Evolutionary conservation across 1,284 basidiomycete genomes (phyloP).

Genomic region (Heliocybe sulcata): DNA sequence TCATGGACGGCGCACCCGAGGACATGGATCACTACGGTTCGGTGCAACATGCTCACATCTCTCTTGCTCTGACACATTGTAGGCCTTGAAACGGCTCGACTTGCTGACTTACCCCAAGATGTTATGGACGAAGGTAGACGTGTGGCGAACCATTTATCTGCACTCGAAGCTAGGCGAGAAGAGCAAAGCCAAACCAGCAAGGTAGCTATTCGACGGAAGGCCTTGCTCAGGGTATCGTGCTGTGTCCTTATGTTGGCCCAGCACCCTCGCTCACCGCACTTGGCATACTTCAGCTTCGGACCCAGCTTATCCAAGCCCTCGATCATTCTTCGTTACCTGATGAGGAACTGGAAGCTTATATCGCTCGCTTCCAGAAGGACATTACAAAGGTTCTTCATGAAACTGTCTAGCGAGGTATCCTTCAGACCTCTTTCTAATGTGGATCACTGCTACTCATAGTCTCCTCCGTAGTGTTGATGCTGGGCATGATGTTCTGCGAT

Average conservation of each 20-base stretch:
- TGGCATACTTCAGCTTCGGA: conserved; percentile 42
- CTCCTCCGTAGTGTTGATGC: too few relatives aligned
- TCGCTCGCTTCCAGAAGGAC: conserved; percentile 62
- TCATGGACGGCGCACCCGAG: conserved; percentile 58
- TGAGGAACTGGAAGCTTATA: conserved; percentile 53
- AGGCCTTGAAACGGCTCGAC: conserved; percentile 80
- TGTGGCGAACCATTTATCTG: conserved; percentile 54
- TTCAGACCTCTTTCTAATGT: too few relatives aligned
- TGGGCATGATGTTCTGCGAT: too few relatives aligned
- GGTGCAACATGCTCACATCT: conserved; percentile 5
- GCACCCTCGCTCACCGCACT: background rate
- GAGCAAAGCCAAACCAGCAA: conserved; percentile 54
- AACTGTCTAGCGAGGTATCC: conserved; percentile 16
- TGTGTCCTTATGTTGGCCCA: background rate
- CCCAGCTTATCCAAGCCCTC: conserved; percentile 61
- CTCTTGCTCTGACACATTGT: background rate
- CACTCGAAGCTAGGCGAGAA: conserved; percentile 50
- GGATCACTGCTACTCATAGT: too few relatives aligned
- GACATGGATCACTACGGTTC: conserved; percentile 61
- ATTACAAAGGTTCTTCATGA: conserved; percentile 49
- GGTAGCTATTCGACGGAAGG: conserved; percentile 55
- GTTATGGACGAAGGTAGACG: conserved; percentile 56
- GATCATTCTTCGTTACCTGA: conserved; percentile 66
- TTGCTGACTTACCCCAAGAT: conserved; percentile 73
- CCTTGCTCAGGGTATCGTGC: conserved; percentile 51